Conservation (phyloP, 345 rosid genomes). For the Anacardium occidentale region DNA sequence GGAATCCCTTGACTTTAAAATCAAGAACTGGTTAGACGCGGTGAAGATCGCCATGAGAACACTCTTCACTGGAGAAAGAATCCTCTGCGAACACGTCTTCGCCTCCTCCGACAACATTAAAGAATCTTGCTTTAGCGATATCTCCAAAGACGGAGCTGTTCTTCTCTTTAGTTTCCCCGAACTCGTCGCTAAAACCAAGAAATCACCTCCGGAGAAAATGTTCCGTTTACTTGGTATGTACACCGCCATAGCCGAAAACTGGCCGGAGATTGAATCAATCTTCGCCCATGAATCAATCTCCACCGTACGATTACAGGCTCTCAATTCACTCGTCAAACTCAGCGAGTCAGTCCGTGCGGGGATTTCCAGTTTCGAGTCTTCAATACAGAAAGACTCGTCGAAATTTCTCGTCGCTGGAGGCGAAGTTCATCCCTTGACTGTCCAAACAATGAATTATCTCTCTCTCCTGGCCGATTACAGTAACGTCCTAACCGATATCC, state of each 20-base stretch:
- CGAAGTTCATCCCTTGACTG: constrained; percentile 55
- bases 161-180: constrained; percentile 63
- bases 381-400: constrained; percentile 52
- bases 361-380: constrained; percentile 47
- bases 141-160: constrained; percentile 59
- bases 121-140: constrained; percentile 66
- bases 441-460: constrained; percentile 50
- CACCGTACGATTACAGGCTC: constrained; percentile 45
- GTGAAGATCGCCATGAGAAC: constrained; percentile 47
- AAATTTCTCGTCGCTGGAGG: constrained; percentile 41
- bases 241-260: constrained; percentile 38
- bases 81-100: constrained; percentile 68
- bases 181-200: constrained; percentile 47
- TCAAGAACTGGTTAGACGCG: constrained; percentile 59
- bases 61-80: constrained; percentile 60
- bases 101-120: constrained; percentile 49
- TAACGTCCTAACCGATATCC: constrained; percentile 38
- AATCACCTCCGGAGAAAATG: constrained; percentile 44
- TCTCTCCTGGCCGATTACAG: constrained; percentile 54
- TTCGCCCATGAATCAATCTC: constrained; percentile 50
- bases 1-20: constrained; percentile 50
- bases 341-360: constrained; percentile 39
- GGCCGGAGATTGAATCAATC: constrained; percentile 47
- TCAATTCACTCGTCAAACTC: constrained; percentile 45
- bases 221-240: constrained; percentile 63